Evolutionary conservation across 2,329 filamentous ascomycete species (phyloP), one percentile per base, ranked within the genome.

Genomic region (Botrytis squamosa): DNA sequence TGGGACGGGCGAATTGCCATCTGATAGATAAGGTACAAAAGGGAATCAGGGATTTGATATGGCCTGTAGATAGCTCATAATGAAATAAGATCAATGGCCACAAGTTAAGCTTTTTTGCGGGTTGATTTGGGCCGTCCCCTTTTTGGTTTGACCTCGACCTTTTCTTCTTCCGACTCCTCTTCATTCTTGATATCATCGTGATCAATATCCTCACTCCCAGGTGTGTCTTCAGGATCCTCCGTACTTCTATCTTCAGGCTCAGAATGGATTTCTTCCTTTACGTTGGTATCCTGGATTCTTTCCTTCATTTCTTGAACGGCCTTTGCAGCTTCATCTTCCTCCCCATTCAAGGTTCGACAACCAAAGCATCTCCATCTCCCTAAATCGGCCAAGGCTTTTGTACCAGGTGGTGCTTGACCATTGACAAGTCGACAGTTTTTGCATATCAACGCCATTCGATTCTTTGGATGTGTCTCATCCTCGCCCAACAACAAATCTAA

Each of bases 401-500:
- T 91, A 1, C 96, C 96, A 0, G 96, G 95, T 2, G 96, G 95
- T 5, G 96, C 96, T 81, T 98, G 96, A 0, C 97, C 96, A 81
- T 99, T 99, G 66, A 99, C 95, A 1, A 98, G 88, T 44, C 93
- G 88, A 82, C 96, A 99, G 57, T 88, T 86, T 46, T 85, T 83
- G 83, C 96, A 99, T 72, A 99, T 93, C 76, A 99, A 85, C 12
- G 91, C 95, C 74, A 97, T 89, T 29, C 96, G 90, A 82, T 98
- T 98, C 84, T 94, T 97, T 3, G 95, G 89, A 20, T 93, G 90
- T 7, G 93, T 97, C 83, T 99, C 96, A 80, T 99, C 96, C 80
- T 99, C 96, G 68, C 96, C 96, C 0, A 99, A 88, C 40, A 99
- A 89, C 0, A 97, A 89, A 80, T 99, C 96, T 73, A 99, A 86